phyloP scores from a whole-genome alignment of 495 filamentous ascomycete species.

The Podospora comata region DNA sequence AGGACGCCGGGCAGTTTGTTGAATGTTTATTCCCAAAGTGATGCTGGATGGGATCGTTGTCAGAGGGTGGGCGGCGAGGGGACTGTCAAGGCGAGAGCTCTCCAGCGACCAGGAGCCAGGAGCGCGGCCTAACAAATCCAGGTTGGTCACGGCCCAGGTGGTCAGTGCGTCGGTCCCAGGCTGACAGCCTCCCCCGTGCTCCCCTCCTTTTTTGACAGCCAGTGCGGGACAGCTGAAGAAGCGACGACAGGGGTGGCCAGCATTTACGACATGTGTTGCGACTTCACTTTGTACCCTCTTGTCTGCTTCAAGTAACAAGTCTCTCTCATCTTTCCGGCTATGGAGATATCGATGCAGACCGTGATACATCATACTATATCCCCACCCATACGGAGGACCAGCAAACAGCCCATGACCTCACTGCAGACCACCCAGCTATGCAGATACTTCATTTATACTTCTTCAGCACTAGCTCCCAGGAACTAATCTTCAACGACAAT shows the following conservation, averaged over 20 bases:
- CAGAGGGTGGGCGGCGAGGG: constrained; percentile 1
- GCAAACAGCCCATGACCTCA: not conserved
- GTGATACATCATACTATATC: not conserved
- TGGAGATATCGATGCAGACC: too few relatives aligned
- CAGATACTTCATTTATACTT: not conserved
- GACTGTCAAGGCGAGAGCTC: constrained; percentile 5
- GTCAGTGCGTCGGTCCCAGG: not conserved
- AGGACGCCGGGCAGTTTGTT: not conserved
- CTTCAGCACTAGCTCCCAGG: not conserved
- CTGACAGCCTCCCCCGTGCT: not conserved
- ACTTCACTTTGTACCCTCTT: too few relatives aligned
- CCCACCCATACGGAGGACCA: not conserved
- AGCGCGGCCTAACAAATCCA: constrained; percentile 15
- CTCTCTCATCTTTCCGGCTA: too few relatives aligned
- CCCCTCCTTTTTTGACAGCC: not conserved
- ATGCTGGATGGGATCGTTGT: not conserved
- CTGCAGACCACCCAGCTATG: not conserved
- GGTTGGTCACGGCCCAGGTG: constrained; percentile 4
- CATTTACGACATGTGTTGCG: not conserved
- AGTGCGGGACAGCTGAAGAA: not conserved
- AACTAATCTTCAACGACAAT: too few relatives aligned
- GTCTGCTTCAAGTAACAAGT: too few relatives aligned
- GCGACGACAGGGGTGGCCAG: not conserved
- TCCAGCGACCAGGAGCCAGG: constrained; percentile 1
- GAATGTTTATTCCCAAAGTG: not conserved